phyloP scores from a whole-genome alignment of 257 asterid genomes.

The Ballota nigra region DNA sequence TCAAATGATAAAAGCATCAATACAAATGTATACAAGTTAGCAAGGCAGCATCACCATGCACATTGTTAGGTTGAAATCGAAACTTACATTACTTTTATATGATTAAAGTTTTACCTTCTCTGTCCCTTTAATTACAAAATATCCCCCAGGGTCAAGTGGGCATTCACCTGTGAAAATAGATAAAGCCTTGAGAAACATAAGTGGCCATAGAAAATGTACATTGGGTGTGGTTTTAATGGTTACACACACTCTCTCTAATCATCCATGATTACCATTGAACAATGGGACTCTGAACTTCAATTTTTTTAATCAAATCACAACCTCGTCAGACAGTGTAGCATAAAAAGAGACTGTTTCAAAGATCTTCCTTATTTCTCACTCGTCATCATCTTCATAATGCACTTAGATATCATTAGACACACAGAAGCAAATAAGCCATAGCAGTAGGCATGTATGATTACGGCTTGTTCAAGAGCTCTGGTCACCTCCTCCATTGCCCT shows the following conservation, averaged over 20 bases:
- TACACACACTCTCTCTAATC: not conserved
- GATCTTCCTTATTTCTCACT: not conserved
- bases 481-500: not conserved
- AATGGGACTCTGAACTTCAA: not conserved
- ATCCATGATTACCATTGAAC: not conserved
- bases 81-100: not conserved
- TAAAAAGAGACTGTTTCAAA: not conserved
- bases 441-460: not conserved
- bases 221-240: not conserved
- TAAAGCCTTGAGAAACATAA: not conserved
- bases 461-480: not conserved
- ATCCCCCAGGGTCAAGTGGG: conserved; percentile 98
- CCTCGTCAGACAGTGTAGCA: not conserved
- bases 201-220: not conserved
- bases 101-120: conserved; percentile 65
- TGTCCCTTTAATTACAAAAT: conserved; percentile 83
- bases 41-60: too few species aligned
- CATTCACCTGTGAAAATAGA: conserved; percentile 70
- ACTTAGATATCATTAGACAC: not conserved
- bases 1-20: not conserved
- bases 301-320: not conserved
- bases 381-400: not conserved
- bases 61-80: not conserved
- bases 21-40: too few species aligned
- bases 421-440: not conserved